phyloP scores from a whole-genome alignment of 306 rosid genomes.

The Cucurbita maxima region DNA sequence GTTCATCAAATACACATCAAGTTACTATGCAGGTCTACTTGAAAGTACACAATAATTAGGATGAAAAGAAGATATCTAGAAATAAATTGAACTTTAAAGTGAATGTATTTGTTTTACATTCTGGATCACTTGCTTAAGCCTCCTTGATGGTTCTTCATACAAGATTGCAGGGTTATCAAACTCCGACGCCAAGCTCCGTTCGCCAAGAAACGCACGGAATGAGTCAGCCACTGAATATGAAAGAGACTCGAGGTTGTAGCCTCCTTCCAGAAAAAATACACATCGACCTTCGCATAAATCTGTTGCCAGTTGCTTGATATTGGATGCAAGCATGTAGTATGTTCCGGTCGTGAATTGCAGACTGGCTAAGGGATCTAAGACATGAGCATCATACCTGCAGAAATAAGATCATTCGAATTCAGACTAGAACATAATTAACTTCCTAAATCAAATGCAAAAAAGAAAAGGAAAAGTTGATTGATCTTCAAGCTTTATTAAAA shows the following conservation, averaged over 20 bases:
- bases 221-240: constrained; percentile 68
- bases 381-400: constrained; percentile 76
- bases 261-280: constrained; percentile 86
- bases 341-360: constrained; percentile 83
- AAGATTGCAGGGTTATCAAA: constrained; percentile 64
- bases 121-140: constrained; percentile 44
- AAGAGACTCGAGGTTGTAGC: constrained; percentile 72
- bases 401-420: constrained; percentile 5
- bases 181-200: constrained; percentile 56
- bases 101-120: constrained; percentile 46
- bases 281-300: constrained; percentile 59
- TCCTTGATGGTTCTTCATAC: constrained; percentile 66
- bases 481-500: neutral
- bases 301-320: constrained; percentile 60
- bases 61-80: neutral
- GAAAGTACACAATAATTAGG: neutral
- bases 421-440: neutral
- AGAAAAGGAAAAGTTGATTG: neutral
- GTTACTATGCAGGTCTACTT: neutral
- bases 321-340: constrained; percentile 71
- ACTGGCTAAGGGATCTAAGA: constrained; percentile 68
- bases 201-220: constrained; percentile 76
- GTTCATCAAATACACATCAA: neutral
- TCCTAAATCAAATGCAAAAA: too few relatives aligned
- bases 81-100: constrained; percentile 17